phyloP scores from a whole-genome alignment of 2,329 filamentous ascomycete genomes.

The Ophiostoma quercus region DNA sequence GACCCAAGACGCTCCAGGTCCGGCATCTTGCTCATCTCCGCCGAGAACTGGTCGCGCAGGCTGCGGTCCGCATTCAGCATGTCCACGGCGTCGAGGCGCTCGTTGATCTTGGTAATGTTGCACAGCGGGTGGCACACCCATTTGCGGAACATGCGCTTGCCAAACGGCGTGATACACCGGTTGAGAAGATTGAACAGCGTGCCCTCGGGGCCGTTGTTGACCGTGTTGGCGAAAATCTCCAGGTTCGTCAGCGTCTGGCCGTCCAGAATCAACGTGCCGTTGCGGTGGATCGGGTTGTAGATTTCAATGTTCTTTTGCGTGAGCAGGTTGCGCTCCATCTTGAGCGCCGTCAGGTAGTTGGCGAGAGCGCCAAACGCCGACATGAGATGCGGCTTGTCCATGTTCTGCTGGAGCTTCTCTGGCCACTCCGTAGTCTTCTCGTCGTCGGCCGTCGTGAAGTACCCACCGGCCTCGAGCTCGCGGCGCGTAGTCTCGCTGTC shows the following conservation, averaged over 20 bases:
- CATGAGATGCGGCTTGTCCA: conserved; percentile 76
- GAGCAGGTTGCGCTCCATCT: conserved; percentile 80
- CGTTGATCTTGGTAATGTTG: conserved; percentile 82
- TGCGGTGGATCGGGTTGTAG: conserved; percentile 87
- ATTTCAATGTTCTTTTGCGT: conserved; percentile 85
- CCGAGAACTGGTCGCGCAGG: conserved; percentile 80
- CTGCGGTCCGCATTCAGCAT: conserved; percentile 77
- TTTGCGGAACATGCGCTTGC: conserved; percentile 89
- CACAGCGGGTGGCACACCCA: conserved; percentile 96
- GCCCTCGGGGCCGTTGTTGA: conserved; percentile 76
- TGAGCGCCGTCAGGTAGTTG: conserved; percentile 78
- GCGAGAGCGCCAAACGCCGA: conserved; percentile 85
- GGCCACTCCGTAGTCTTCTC: conserved; percentile 65
- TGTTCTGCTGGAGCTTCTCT: conserved; percentile 62
- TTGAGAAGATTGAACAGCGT: conserved; percentile 89
- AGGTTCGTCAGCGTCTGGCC: conserved; percentile 96
- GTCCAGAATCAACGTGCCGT: conserved; percentile 86
- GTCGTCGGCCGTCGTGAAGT: conserved; percentile 61
- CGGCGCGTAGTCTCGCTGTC: conserved; percentile 73
- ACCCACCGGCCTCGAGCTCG: conserved; percentile 72
- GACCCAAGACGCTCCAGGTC: conserved; percentile 93
- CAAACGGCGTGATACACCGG: conserved; percentile 91
- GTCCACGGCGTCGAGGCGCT: conserved; percentile 82
- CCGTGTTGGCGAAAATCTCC: conserved; percentile 92
- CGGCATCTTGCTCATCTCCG: conserved; percentile 83